Base-by-base conservation (phyloP, 306 rosid genomes). In the Pyrus betulifolia region DNA sequence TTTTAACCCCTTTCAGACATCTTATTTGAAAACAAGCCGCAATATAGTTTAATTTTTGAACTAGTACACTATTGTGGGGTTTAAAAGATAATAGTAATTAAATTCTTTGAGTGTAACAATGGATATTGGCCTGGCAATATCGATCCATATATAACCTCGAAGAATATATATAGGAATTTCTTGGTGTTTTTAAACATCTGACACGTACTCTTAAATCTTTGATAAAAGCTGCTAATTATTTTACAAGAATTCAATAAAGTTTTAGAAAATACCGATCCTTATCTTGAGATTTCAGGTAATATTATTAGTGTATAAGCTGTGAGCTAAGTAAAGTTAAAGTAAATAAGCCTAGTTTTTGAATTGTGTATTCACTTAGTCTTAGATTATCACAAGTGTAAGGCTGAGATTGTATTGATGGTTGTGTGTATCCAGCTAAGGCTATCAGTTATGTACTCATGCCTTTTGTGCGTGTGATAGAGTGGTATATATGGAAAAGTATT, bases 251-350 rank as follows among this genome's bases (percentile, higher is more conserved):
- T 22, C 44, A 27, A n/a, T 69, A 46, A 8, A 77, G 35, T 61
- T n/a, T 21, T 38, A 67, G 51, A 66, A 62, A 35, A 76, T 25
- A 52, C 64, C 30, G 73, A 64, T 82, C 42, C 75, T 73, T 80
- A 62, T 28, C 69, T 73, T 77, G 63, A 28, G 13, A n/a, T 38
- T 44, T 62, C 57, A 60, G 74, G 75, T 22, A 54, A 18, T 22
- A 49, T 23, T n/a, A n/a, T n/a, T n/a, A n/a, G n/a, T n/a, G n/a
- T n/a, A n/a, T n/a, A n/a, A n/a, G n/a, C n/a, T n/a, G n/a, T n/a
- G n/a, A n/a, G n/a, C n/a, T n/a, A n/a, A n/a, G n/a, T n/a, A n/a
- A n/a, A n/a, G n/a, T n/a, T n/a, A n/a, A n/a, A n/a, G n/a, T n/a
- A n/a, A n/a, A n/a, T n/a, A n/a, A n/a, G n/a, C n/a, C n/a, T n/a